Base-by-base conservation (phyloP, 2,329 filamentous ascomycete species). In the Penicillium italicum region DNA sequence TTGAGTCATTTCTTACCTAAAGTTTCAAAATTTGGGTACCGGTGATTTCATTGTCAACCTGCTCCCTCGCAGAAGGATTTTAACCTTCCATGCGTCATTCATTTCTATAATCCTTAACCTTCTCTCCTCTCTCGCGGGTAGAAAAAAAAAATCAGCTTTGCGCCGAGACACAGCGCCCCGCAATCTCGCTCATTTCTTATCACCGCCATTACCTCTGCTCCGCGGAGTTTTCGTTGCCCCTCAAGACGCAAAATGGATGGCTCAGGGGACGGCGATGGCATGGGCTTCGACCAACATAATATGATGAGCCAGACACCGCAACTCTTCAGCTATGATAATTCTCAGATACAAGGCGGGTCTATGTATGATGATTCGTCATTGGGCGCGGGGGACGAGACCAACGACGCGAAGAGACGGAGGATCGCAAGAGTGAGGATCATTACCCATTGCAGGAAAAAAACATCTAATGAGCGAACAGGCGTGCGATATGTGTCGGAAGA, bases 401-500 rank as follows among this genome's bases (percentile, higher is more conserved):
- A 87, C 66, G 93, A 97, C 69, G 85, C 91, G 20, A 97, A 96
- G 80, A 83, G 91, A 71, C 83, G 92, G 74, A 85, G 91, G 68
- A 96, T 96, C 66, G 91, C 91, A 58, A 85, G 90, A 77, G 90
- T 93, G 82, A 79, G 85, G 69, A 43, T 37, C 24, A n/a, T 30
- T 50, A n/a, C n/a, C 28, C 11, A 5, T 16, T 40, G 8, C 16
- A 38, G 14, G 36, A 52, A 51, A 60, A 36, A 54, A 37, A 18
- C 20, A 58, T 22, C 60, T 56, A 41, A 37, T 51, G 30, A 33
- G 49, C 36, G 36, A 62, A 43, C 66, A 92, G 89, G 91, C 91
- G 49, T 96, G 91, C 77, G 92, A 96, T 67, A 95, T 96, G 91
- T 97, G 93, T 72, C 84, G 92, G 66, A 96, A 96, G 78, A 88